Evolutionary conservation across 2,329 filamentous ascomycete genomes (phyloP), one percentile per base, ranked within the genome.

Genomic region (Dichotomopilus funicola): DNA sequence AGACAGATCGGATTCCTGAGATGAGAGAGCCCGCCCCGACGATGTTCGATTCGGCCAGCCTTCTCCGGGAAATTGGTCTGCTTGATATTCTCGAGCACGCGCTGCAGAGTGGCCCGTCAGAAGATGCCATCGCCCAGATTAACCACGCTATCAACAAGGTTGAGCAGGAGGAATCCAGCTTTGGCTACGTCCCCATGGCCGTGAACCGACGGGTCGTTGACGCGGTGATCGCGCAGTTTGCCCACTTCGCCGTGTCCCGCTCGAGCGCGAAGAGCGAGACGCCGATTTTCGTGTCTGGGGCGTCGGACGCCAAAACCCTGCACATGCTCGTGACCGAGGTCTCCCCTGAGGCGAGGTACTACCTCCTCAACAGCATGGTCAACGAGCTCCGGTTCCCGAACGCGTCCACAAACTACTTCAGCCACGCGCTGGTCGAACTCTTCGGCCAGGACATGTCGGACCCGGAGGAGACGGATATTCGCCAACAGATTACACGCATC

Each of bases 341-440:
- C 41, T 78, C 81, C 41, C 81, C 88, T 0, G 89, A 95, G 70
- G 84, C 85, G 27, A 86, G 91, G 53, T 96, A 96, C 73, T 88
- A 89, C 68, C 77, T 99, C 56, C 73, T 97, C 55, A 85, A 81
- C 63, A 89, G 88, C 62, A 89, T 99, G 67, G 81, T 89, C 55
- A 95, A 97, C 70, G 91, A 97, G 72, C 81, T 99, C 49, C 88
- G 94, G 58, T 95, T 87, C 69, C 90, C 91, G 9, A 95, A 91
- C 67, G 85, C 85, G 49, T 85, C 95, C 66, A 99, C 94, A 10
- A 87, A 91, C 66, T 99, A 94, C 74, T 99, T 96, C 74, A 91
- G 86, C 67, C 89, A 91, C 65, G 81, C 87, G 11, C 77, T 97
- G 44, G 78, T 97, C 48, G 85, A 95, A 63, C 78, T 96, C 41